phyloP scores from a whole-genome alignment of 1,284 basidiomycete genomes.

The Puccinia hordei region DNA sequence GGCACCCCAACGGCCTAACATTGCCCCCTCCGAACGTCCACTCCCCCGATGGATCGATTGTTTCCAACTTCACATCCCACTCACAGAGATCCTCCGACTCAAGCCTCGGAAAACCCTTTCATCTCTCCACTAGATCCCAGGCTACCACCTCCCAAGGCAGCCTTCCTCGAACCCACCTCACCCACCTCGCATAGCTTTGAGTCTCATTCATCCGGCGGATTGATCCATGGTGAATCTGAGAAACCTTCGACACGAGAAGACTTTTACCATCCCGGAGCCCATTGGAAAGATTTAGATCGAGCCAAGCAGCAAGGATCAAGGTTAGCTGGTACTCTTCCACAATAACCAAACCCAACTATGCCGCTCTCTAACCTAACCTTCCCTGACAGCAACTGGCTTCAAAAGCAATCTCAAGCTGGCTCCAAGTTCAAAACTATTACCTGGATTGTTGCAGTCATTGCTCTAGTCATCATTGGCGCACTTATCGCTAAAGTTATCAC shows the following conservation, averaged over 20 bases:
- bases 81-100: not conserved
- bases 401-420: slow-evolving; percentile 20
- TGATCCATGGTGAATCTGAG: slow-evolving; percentile 8
- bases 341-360: not conserved
- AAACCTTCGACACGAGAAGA: not conserved
- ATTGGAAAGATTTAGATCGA: slow-evolving; percentile 25
- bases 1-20: slow-evolving; percentile 27
- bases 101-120: not conserved
- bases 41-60: slow-evolving; percentile 30
- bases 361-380: not conserved
- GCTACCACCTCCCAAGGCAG: not conserved
- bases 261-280: not conserved
- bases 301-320: slow-evolving; percentile 20
- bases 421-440: slow-evolving; percentile 27
- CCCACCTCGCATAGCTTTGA: slow-evolving; percentile 28
- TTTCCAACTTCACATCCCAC: not conserved
- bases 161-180: slow-evolving; percentile 22
- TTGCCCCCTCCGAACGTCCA: slow-evolving; percentile 27
- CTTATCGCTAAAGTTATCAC: slow-evolving; percentile 12
- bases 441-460: slow-evolving; percentile 25
- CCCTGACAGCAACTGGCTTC: slow-evolving; percentile 22
- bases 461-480: not conserved
- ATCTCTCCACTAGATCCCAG: not conserved
- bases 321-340: not conserved
- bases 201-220: not conserved